Evolutionary conservation across 2,329 filamentous ascomycete genomes (phyloP).

Genomic region (Didymella sp.): DNA sequence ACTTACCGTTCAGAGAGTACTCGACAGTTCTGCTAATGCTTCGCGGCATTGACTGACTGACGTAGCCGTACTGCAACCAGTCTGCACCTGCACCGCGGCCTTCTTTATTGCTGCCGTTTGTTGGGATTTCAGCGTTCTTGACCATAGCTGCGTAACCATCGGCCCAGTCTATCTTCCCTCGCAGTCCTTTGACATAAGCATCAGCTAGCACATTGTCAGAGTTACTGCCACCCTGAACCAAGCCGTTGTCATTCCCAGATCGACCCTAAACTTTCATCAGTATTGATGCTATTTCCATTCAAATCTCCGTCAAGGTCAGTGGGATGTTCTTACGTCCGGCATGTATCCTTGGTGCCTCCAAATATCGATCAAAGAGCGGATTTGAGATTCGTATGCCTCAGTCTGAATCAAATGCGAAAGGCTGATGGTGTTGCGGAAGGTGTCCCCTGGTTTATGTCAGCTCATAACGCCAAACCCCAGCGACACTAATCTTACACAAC

Average conservation of each 20-base stretch:
- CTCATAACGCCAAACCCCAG: conserved; percentile 54
- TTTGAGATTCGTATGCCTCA: conserved; percentile 66
- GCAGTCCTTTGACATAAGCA: conserved; percentile 72
- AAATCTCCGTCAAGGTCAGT: too few species aligned
- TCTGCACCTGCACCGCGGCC: conserved; percentile 72
- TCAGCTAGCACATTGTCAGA: conserved; percentile 75
- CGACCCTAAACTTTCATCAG: conserved; percentile 46
- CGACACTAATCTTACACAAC: conserved; percentile 55
- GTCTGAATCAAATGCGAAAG: conserved; percentile 71
- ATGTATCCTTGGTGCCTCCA: conserved; percentile 69
- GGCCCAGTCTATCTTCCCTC: conserved; percentile 68
- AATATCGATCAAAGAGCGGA: conserved; percentile 72
- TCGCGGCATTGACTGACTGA: conserved; percentile 49
- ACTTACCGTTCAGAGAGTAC: conserved; percentile 45
- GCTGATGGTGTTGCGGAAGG: conserved; percentile 64
- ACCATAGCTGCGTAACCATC: conserved; percentile 74
- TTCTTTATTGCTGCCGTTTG: conserved; percentile 67
- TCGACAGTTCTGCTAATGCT: conserved; percentile 49
- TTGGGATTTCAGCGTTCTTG: conserved; percentile 68
- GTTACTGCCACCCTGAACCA: conserved; percentile 72
- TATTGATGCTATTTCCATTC: too few species aligned
- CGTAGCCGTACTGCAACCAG: conserved; percentile 69
- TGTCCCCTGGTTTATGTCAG: conserved; percentile 67
- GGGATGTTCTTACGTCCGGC: conserved; percentile 64
- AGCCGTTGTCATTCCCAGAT: conserved; percentile 72